phyloP scores from a whole-genome alignment of 345 rosid species.

The Bretschneidera sinensis region DNA sequence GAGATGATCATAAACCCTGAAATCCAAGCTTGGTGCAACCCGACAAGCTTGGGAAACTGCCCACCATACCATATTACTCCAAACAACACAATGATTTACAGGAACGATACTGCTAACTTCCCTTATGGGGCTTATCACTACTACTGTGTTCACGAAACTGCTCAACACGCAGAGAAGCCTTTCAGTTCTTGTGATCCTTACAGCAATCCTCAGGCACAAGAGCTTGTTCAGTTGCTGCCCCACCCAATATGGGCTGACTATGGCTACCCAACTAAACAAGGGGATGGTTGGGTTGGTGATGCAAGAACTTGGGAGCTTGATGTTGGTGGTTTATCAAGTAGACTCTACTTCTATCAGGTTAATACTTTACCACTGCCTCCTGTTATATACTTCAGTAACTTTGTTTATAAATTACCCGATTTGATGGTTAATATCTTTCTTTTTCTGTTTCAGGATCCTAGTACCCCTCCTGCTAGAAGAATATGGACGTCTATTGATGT shows the following conservation, averaged over 20 bases:
- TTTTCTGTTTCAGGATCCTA: slow-evolving; percentile 47
- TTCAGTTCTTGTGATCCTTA: slow-evolving; percentile 56
- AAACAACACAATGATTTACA: slow-evolving; percentile 38
- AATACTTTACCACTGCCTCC: background rate
- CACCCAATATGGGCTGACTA: slow-evolving; percentile 68
- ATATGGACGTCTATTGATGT: slow-evolving; percentile 60
- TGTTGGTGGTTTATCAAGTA: slow-evolving; percentile 56
- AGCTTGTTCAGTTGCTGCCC: slow-evolving; percentile 64
- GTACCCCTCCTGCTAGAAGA: slow-evolving; percentile 53
- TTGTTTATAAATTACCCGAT: no score
- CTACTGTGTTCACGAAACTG: slow-evolving; percentile 71
- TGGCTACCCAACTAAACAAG: slow-evolving; percentile 57
- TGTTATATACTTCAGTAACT: background rate
- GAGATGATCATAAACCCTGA: slow-evolving; percentile 69
- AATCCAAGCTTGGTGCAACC: slow-evolving; percentile 47
- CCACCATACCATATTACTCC: slow-evolving; percentile 59
- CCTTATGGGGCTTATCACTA: slow-evolving; percentile 65
- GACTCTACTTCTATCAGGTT: slow-evolving; percentile 77
- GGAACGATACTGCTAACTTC: slow-evolving; percentile 41
- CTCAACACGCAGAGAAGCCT: slow-evolving; percentile 35
- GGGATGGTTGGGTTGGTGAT: slow-evolving; percentile 70
- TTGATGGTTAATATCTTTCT: background rate
- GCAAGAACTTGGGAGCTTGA: slow-evolving; percentile 69
- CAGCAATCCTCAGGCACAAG: slow-evolving; percentile 76
- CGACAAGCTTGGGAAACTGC: slow-evolving; percentile 32